Evolutionary conservation across 1,284 basidiomycete species (phyloP), one percentile per base, ranked within the genome.

Genomic region (Trichosporon sp.): DNA sequence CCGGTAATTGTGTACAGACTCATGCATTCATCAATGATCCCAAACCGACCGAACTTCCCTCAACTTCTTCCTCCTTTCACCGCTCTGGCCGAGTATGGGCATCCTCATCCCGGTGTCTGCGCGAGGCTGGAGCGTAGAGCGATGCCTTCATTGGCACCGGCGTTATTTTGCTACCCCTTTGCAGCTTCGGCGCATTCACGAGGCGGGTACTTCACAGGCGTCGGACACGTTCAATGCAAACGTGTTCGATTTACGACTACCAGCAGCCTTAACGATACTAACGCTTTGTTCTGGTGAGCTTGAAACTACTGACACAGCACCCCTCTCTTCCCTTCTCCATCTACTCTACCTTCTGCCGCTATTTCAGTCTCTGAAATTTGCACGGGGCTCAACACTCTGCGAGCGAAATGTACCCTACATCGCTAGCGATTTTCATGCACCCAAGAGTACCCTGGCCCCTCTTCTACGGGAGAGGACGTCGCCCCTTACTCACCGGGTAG

Each of bases 161-260:
- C 74, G 74, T 70, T 75, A 32, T 67, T 75, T 75, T 75, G 74
- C 74, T 75, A 75, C 69, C 71, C 61, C 70, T 68, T 69, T 65
- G 67, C 68, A 72, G 72, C 68, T 26, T 21, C 40, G 26, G 70
- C 74, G 66, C 14, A n/a, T 56, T 66, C 31, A 75, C 74, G 67
- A 69, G 70, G 70, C 66, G 32, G 70, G 65, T 75, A 75, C 74
- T 75, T 75, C 74, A 75, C 74, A 75, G 74, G 72, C 74, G 74
- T 66, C 70, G 74, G 70, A 73, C 71, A 75, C 59, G 31, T 51
- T 66, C 35, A n/a, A 71, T 71, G 70, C 65, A 70, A 8, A 10
- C 43, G 67, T 56, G 32, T 67, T 59, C 19, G 8, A 32, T 48
- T 38, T 40, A 32, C 12, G 43, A 16, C 21, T n/a, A 40, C 14